phyloP scores from a whole-genome alignment of 2,329 filamentous ascomycete genomes.

The Penicillium aurantiogriseum region DNA sequence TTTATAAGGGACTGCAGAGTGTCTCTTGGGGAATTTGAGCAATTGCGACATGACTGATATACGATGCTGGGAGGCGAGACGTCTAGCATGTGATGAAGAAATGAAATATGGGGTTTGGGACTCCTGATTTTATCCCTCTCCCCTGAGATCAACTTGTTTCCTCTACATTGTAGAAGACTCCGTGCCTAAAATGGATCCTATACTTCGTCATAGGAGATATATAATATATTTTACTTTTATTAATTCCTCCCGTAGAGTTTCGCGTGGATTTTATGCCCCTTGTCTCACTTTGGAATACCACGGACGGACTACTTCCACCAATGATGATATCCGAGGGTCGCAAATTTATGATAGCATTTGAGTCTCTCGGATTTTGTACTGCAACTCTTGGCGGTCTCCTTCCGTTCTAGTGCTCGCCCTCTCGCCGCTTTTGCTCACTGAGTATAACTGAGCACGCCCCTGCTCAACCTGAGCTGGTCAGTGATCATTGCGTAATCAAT shows the following conservation, averaged over 20 bases:
- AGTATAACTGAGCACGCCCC: too few relatives aligned
- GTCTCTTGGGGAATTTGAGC: conserved; percentile 6
- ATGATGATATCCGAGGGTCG: neutral
- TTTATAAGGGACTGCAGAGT: neutral
- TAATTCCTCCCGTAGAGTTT: neutral
- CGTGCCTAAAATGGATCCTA: neutral
- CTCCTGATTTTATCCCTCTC: neutral
- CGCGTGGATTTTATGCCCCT: neutral
- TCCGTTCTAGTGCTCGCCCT: too few relatives aligned
- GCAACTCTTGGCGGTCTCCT: too few relatives aligned
- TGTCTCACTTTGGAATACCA: neutral
- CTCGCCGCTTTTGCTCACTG: too few relatives aligned
- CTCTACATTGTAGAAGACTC: neutral
- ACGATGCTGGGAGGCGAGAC: conserved; percentile 13
- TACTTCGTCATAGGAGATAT: neutral
- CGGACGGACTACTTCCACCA: neutral
- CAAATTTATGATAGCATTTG: neutral
- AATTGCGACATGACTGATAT: conserved; percentile 18
- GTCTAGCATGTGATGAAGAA: conserved; percentile 19
- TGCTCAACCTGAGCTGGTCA: too few relatives aligned
- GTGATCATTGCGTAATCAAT: too few relatives aligned
- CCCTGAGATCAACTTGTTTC: neutral
- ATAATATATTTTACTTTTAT: neutral
- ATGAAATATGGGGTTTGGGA: conserved; percentile 16
- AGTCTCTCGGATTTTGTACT: neutral